Base-by-base conservation (phyloP, 2,329 filamentous ascomycete species). In the Fusarium setosum region DNA sequence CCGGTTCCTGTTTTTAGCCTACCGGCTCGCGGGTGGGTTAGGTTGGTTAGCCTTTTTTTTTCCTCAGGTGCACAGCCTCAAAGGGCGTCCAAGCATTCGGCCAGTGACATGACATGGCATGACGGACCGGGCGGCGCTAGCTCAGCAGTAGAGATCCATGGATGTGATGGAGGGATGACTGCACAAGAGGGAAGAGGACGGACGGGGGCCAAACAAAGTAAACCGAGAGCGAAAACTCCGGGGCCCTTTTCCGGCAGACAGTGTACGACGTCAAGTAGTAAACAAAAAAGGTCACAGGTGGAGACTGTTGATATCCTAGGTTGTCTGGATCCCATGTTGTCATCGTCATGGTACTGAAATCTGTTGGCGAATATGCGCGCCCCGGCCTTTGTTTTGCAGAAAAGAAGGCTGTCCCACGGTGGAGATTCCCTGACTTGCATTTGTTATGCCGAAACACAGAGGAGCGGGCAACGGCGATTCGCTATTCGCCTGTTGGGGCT, bases 1-100 rank as follows among this genome's bases (percentile, higher is more conserved):
- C 49, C 40, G 59, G 63, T 67, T 63, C 59, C 63, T 63, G 63
- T 66, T 67, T 64, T 63, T 66, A 66, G 63, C 63, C 56, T 64
- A 56, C 63, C 59, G 45, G 63, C 59, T 57, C 23, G 35, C 54
- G 63, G 63, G 62, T 51, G 48, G 62, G 48, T 41, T 58, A 63
- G 42, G 31, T 45, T 34, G 50, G 26, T 18, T 24, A n/a, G 15
- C 31, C 52, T 35, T 51, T 42, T 24, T 21, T 31, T 53, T 31
- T 31, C 49, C 17, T 31, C 18, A 35, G 26, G 50, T 44, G 56
- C 63, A 67, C 64, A 67, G 63, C 64, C 64, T 67, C 64, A 67
- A 61, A 67, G 38, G 53, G 62, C 62, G 48, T 47, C 57, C 62
- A 48, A 65, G 52, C 59, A 49, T 20, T 31, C 18, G 35, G 53